phyloP scores from a whole-genome alignment of 768 basidiomycete species.

The Auriscalpium vulgare region DNA sequence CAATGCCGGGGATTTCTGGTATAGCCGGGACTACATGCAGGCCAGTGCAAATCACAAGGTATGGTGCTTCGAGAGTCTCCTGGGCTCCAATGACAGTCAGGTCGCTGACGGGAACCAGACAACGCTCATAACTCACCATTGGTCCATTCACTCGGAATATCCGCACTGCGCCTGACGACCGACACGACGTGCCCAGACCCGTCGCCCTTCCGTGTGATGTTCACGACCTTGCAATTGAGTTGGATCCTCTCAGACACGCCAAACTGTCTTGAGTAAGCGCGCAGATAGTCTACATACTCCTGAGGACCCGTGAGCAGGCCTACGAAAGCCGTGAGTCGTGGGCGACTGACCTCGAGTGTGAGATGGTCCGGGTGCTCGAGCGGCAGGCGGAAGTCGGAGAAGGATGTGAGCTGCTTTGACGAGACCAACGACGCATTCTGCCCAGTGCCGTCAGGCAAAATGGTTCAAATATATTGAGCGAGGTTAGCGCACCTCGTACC shows the following conservation, averaged over 20 bases:
- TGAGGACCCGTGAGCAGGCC: slow-evolving; percentile 6
- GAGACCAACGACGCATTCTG: slow-evolving; percentile 43
- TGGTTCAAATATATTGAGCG: slow-evolving; percentile 12
- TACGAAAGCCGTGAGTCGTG: too few species aligned
- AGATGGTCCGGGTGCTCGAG: slow-evolving; percentile 39
- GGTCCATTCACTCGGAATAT: slow-evolving; percentile 23
- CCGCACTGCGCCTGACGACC: slow-evolving; percentile 21
- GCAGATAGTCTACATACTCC: slow-evolving; percentile 46
- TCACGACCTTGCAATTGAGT: slow-evolving; percentile 30
- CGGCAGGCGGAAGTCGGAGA: slow-evolving; percentile 51
- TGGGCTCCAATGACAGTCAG: slow-evolving; percentile 16
- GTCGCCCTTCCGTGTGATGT: slow-evolving; percentile 24
- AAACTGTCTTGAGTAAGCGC: slow-evolving; percentile 37
- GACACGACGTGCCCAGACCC: slow-evolving; percentile 30
- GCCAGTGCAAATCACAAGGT: slow-evolving; percentile 46
- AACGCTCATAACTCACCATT: slow-evolving; percentile 15
- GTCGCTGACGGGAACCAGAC: background rate
- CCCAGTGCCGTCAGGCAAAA: background rate
- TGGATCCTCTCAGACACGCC: slow-evolving; percentile 29
- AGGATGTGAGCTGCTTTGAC: slow-evolving; percentile 51
- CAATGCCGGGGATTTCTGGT: slow-evolving; percentile 42
- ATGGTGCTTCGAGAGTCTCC: slow-evolving; percentile 26
- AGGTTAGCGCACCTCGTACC: slow-evolving; percentile 32
- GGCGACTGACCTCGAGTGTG: slow-evolving; percentile 27
- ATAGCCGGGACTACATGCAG: slow-evolving; percentile 47